Base-by-base conservation (phyloP, 148 eudicot genomes). In the Camellia sinensis region DNA sequence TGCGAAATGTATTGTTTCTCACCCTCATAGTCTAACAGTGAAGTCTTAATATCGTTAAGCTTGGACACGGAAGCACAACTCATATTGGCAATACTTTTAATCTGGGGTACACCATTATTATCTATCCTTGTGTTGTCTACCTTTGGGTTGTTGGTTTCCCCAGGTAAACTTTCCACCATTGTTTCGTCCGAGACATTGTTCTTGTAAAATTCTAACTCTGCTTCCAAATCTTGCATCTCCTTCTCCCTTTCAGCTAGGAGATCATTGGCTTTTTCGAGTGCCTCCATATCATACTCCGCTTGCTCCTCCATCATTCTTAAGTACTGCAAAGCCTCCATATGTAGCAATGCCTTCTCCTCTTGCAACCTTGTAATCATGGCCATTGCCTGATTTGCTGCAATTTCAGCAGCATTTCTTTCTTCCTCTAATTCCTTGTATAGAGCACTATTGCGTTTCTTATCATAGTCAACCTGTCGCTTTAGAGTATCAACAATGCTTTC, bases 321-420 rank as follows among this genome's bases (percentile, higher is more conserved):
- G 68, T 92, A 91, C 65, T 93, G 97, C 78, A 88, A 87, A 18
- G 97, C 97, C 77, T 93, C 97, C 92, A 93, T 88, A 80, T 88
- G 88, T 74, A 93, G 88, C 3, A 91, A 83, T 29, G 95, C 89
- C 60, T 93, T 94, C 80, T 94, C 98, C 83, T 92, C 94, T 78
- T 93, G 97, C 81, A 93, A 85, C 83, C 91, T 88, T 2, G 94
- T 93, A 65, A 94, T 94, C 98, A 94, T 94, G 37, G 95, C 90
- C 96, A 94, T 92, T 14, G 97, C 93, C 81, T 94, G 86, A 79
- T 89, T 89, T 5, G 93, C 91, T 11, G 94, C 90, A 78, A 88
- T 81, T 1, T 91, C 88, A 19, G 97, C 75, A 19, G 97, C 94
- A 78, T 79, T 88, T 85, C 97, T 89, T 84, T 94, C 98, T 81